phyloP scores from a whole-genome alignment of 495 filamentous ascomycete species.

The Lasiosphaeria hispida region DNA sequence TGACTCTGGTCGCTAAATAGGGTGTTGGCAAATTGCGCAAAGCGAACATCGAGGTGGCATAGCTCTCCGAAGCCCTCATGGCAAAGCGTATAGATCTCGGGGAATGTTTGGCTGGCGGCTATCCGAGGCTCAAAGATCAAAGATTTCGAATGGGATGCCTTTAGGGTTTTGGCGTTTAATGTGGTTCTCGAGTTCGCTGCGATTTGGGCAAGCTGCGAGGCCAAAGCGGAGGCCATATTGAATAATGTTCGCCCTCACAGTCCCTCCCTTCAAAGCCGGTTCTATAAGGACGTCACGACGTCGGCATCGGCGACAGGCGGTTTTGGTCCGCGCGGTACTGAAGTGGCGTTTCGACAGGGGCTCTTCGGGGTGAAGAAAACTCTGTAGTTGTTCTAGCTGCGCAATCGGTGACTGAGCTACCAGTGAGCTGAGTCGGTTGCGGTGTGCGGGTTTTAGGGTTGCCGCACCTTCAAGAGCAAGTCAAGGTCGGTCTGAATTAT shows the following conservation, averaged over 20 bases:
- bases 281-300: not conserved
- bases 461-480: too few species aligned
- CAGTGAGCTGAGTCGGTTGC: too few species aligned
- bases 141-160: slow-evolving; percentile 83
- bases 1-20: slow-evolving; percentile 93
- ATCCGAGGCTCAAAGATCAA: slow-evolving; percentile 81
- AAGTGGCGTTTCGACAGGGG: too few species aligned
- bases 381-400: too few species aligned
- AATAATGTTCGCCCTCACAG: not conserved
- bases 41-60: slow-evolving; percentile 77
- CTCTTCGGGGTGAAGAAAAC: too few species aligned
- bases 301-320: not conserved
- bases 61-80: slow-evolving; percentile 85
- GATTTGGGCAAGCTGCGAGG: slow-evolving; percentile 77
- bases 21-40: slow-evolving; percentile 62
- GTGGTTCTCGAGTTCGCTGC: slow-evolving; percentile 72
- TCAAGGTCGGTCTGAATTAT: too few species aligned
- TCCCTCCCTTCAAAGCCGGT: slow-evolving; percentile 5
- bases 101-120: slow-evolving; percentile 81
- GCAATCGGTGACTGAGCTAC: too few species aligned
- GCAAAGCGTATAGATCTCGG: slow-evolving; percentile 82
- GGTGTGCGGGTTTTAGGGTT: too few species aligned
- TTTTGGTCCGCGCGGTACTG: not conserved
- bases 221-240: slow-evolving; percentile 71
- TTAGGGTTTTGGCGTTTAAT: slow-evolving; percentile 86